Percentiles rank a stretch among this genome's conserved stretches.
These are phyloP conservation scores for Neurospora sublineolata DNA, from an alignment of 495 filamentous ascomycete species.

Conservation along the genomic window DNA sequence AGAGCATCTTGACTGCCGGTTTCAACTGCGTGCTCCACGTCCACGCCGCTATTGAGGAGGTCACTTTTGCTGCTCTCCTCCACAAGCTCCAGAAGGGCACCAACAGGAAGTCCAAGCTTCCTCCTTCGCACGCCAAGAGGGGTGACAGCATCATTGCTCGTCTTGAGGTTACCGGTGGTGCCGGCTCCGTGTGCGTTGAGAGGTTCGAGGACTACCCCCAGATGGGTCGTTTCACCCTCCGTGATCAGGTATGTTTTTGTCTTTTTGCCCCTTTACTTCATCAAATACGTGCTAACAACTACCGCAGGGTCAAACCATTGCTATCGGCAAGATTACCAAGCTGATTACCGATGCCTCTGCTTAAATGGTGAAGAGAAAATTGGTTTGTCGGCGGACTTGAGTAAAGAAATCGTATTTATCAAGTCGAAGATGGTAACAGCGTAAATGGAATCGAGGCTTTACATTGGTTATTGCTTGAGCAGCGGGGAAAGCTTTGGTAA, in stretches of 20 bases:
- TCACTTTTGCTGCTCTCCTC: slow-evolving; percentile 73
- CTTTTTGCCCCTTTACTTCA: slow-evolving; percentile 3
- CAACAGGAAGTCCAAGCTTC: slow-evolving; percentile 80
- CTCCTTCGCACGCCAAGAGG: slow-evolving; percentile 83
- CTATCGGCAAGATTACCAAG: slow-evolving; percentile 93
- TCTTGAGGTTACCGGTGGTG: slow-evolving; percentile 72
- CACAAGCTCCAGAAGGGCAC: slow-evolving; percentile 97
- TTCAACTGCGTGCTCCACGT: slow-evolving; percentile 86
- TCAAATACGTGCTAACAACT: slow-evolving; percentile 10
- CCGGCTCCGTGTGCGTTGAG: slow-evolving; percentile 83
- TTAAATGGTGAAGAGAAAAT: slow-evolving; percentile 3
- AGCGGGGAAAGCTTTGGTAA: not conserved
- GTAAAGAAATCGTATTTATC: not conserved
- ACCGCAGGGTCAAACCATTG: slow-evolving; percentile 80
- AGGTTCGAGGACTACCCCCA: slow-evolving; percentile 88
- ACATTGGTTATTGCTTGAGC: not conserved
- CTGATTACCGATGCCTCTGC: slow-evolving; percentile 37
- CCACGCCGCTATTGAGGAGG: slow-evolving; percentile 89
- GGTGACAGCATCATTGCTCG: slow-evolving; percentile 90
- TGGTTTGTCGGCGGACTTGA: not conserved
- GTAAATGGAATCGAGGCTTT: not conserved
- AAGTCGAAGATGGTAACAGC: not conserved
- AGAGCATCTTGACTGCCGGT: slow-evolving; percentile 71
- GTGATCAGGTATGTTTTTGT: slow-evolving; percentile 62
- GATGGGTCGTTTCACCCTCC: slow-evolving; percentile 85